Percentiles rank a stretch among this genome's conserved stretches.
Conservation (phyloP, 495 filamentous ascomycete species). For the Penicillium silybi region DNA sequence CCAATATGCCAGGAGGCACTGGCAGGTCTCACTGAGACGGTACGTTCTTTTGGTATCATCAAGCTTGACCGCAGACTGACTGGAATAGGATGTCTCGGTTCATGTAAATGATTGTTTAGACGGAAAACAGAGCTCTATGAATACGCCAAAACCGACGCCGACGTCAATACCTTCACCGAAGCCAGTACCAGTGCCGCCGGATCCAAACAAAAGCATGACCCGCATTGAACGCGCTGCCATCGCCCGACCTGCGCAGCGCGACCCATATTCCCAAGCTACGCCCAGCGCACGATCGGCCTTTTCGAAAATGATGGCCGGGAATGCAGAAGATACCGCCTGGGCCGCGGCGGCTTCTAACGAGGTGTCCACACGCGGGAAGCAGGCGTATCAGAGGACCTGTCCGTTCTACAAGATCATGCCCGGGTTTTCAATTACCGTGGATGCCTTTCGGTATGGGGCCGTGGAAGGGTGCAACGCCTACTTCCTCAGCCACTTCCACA, state of each 20-base stretch:
- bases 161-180: constrained; percentile 35
- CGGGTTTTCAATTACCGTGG: constrained; percentile 86
- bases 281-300: constrained; percentile 62
- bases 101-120: constrained; percentile 96
- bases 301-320: constrained; percentile 83
- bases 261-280: constrained; percentile 58
- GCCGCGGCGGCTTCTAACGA: constrained; percentile 78
- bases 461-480: constrained; percentile 91
- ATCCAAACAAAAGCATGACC: constrained; percentile 31
- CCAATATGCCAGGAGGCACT: constrained; percentile 72
- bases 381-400: constrained; percentile 82
- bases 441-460: constrained; percentile 93
- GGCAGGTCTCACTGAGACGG: constrained; percentile 52
- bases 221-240: constrained; percentile 64
- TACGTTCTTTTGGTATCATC: constrained; percentile 15
- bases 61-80: constrained; percentile 8
- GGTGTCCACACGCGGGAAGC: constrained; percentile 75
- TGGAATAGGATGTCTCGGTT: constrained; percentile 46
- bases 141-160: background rate
- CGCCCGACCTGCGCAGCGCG: constrained; percentile 70
- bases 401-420: constrained; percentile 98
- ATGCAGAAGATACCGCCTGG: constrained; percentile 90
- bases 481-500: constrained; percentile 97
- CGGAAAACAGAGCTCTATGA: constrained; percentile 53
- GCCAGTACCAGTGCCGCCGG: constrained; percentile 7